Evolutionary conservation across 2,329 filamentous ascomycete genomes (phyloP).

Genomic region (Passalora sequoiae): DNA sequence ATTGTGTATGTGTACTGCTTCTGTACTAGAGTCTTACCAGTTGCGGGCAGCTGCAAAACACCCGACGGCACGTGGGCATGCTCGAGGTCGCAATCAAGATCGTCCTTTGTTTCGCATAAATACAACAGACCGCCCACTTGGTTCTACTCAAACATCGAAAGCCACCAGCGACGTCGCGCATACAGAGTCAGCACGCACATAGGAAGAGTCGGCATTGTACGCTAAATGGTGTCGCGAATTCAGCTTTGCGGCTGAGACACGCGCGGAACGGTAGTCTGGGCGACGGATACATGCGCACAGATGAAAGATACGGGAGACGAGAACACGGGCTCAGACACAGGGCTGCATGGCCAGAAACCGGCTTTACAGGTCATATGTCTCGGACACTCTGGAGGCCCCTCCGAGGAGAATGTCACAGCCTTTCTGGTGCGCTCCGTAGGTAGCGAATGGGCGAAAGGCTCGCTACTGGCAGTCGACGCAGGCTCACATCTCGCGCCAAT

Average conservation of each 20-base stretch:
- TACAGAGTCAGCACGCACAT: not conserved
- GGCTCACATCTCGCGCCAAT: conserved; percentile 86
- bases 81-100: too few relatives aligned
- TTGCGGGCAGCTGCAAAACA: too few relatives aligned
- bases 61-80: too few relatives aligned
- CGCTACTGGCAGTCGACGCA: conserved; percentile 86
- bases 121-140: conserved; percentile 1
- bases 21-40: too few relatives aligned
- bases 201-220: not conserved
- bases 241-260: conserved; percentile 14
- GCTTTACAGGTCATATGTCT: conserved; percentile 47
- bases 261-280: conserved; percentile 9
- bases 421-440: conserved; percentile 79
- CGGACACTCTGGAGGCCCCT: conserved; percentile 81
- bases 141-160: not conserved
- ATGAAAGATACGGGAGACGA: conserved; percentile 41
- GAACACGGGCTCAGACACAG: conserved; percentile 29
- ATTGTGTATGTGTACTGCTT: too few relatives aligned
- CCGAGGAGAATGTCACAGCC: conserved; percentile 83
- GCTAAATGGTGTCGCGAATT: not conserved
- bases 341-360: conserved; percentile 35
- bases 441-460: conserved; percentile 74
- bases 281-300: conserved; percentile 29
- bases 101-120: not conserved
- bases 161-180: not conserved